Evolutionary conservation across 495 filamentous ascomycete genomes (phyloP), one percentile per base, ranked within the genome.

Genomic region (Glarea lozoyensis): DNA sequence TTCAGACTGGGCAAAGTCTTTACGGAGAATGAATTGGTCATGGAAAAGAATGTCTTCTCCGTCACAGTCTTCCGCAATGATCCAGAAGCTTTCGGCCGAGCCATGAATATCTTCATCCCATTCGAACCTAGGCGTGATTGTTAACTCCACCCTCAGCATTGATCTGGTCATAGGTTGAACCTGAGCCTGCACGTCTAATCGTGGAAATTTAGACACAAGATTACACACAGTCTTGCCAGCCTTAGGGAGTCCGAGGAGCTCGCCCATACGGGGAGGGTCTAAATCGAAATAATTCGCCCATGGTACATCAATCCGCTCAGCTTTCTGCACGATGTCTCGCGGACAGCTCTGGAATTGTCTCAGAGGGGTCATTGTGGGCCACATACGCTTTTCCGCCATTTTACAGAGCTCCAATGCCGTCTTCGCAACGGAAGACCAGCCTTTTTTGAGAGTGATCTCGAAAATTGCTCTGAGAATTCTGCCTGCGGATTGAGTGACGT

Each of bases 301-400:
- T 3, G 87, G 85, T 31, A 97, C 89, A 48, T 96, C 89, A 45
- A 96, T 93, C 40, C 88, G 71, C 64, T 99, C 92, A 2, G 88
- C 81, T 63, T 96, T 96, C 46, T 83, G 76, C 37, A 97, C 67
- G 37, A 99, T 84, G 45, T 99, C 93, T 23, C 75, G 64, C 10
- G 88, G 76, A 50, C 87, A 93, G 27, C 65, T 66, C 1, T 85
- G 79, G 58, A 96, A 97, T 55, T 99, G 92, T 29, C 93, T 73
- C 7, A 99, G 74, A 5, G 92, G 92, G 15, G 86, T 84, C 92
- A 97, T 97, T 16, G 89, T 95, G 4, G 88, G 89, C 92, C 92
- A 99, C 92, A 97, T 97, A 18, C 93, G 72, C 70, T 93, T 94
- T 68, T 99, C 92, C 2, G 90, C 90, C 89, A 94, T 97, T 66